phyloP scores from a whole-genome alignment of 2,329 filamentous ascomycete species.

The Cladorrhinum sp. region DNA sequence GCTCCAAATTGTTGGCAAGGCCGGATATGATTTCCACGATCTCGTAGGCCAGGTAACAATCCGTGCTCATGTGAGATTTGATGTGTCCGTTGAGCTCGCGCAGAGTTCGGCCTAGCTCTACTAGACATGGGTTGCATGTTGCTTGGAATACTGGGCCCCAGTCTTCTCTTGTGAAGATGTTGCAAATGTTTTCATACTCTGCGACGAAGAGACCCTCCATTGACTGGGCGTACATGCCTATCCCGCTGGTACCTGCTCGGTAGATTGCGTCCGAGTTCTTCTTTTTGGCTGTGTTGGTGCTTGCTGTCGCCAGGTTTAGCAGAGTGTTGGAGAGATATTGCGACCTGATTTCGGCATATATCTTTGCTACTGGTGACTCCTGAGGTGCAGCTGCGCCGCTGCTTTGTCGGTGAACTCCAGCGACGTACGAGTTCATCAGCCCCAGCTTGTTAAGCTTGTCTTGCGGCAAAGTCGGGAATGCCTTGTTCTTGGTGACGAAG shows the following conservation, averaged over 20 bases:
- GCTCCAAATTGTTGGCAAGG: slow-evolving; percentile 75
- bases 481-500: slow-evolving; percentile 83
- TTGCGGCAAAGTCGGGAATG: slow-evolving; percentile 76
- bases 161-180: slow-evolving; percentile 80
- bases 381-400: slow-evolving; percentile 41
- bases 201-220: slow-evolving; percentile 84
- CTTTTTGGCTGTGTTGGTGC: slow-evolving; percentile 77
- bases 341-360: slow-evolving; percentile 82
- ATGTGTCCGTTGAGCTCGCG: slow-evolving; percentile 88
- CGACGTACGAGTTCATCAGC: slow-evolving; percentile 75
- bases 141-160: slow-evolving; percentile 76
- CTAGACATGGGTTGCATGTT: slow-evolving; percentile 73
- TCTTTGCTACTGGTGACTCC: slow-evolving; percentile 70
- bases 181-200: slow-evolving; percentile 88
- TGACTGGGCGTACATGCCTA: slow-evolving; percentile 81
- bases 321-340: slow-evolving; percentile 81
- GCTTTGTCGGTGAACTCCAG: slow-evolving; percentile 54
- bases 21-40: slow-evolving; percentile 85
- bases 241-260: slow-evolving; percentile 82
- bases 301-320: slow-evolving; percentile 82
- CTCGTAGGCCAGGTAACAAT: slow-evolving; percentile 94
- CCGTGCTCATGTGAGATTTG: slow-evolving; percentile 78
- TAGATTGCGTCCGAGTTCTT: slow-evolving; percentile 82
- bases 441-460: slow-evolving; percentile 74
- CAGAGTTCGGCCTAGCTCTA: slow-evolving; percentile 80